Evolutionary conservation across 148 eudicot genomes (phyloP).

Genomic region (Fagopyrum esculentum): DNA sequence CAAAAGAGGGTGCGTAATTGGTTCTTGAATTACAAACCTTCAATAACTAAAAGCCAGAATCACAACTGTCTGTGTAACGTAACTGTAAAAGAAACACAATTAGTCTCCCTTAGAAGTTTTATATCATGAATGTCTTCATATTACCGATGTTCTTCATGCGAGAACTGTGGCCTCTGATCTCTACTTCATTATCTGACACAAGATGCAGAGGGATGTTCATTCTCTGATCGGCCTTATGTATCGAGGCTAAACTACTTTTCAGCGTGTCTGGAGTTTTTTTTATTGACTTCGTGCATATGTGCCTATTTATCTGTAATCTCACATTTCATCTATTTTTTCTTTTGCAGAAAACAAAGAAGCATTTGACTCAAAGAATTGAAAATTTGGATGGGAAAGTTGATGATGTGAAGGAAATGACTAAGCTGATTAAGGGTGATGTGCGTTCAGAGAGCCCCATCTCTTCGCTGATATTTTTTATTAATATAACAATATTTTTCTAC

Average conservation of each 20-base stretch:
- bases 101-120: neutral
- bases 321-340: neutral
- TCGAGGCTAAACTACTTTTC: neutral
- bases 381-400: conserved; percentile 80
- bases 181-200: neutral
- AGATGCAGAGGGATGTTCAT: neutral
- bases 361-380: conserved; percentile 78
- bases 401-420: conserved; percentile 65
- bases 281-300: neutral
- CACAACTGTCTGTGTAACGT: neutral
- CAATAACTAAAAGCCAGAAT: neutral
- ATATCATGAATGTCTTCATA: neutral
- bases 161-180: neutral
- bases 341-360: conserved; percentile 68
- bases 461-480: neutral
- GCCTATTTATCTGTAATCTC: neutral
- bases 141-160: neutral
- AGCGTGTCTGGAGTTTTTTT: neutral
- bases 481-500: neutral
- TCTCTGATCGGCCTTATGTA: neutral
- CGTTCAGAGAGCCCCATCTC: neutral
- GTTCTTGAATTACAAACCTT: neutral
- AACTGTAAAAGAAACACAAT: neutral
- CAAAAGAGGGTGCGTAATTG: neutral
- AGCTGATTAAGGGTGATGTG: conserved; percentile 58